Evolutionary conservation across 225 moss, liverwort and hornwort genomes (phyloP).

Genomic region (Pleurozium schreberi): DNA sequence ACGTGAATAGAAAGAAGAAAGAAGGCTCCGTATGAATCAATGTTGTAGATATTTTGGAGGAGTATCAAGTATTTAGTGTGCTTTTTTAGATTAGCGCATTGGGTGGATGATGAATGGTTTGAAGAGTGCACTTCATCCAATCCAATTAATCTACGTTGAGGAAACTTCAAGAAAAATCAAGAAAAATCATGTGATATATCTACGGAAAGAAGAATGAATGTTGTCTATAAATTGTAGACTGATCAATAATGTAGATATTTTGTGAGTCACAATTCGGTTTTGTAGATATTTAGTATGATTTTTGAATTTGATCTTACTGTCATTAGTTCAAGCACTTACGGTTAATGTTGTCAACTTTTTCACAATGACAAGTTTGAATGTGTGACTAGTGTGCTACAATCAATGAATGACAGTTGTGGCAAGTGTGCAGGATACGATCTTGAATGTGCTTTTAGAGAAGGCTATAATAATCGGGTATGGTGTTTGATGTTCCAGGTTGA

Average conservation of each 20-base stretch:
- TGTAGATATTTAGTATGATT: background rate
- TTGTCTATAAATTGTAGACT: background rate
- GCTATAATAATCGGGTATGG: too few species aligned
- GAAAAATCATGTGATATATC: background rate
- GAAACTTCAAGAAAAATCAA: background rate
- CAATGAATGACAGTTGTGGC: background rate
- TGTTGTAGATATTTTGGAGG: background rate
- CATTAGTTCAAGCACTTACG: background rate
- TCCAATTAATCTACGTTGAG: background rate
- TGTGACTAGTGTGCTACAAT: background rate
- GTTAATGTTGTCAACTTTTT: background rate
- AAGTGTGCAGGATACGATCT: background rate
- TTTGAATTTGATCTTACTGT: background rate
- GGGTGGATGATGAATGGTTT: background rate
- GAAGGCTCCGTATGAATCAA: background rate
- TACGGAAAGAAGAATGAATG: background rate
- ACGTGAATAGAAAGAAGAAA: background rate
- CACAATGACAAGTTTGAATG: background rate
- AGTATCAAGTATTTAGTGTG: background rate
- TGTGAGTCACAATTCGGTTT: background rate
- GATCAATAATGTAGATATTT: background rate
- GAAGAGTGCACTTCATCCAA: background rate
- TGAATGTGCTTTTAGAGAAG: background rate
- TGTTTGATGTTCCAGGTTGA: constrained; percentile 47
- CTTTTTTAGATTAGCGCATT: background rate